Evolutionary conservation across 805 yeast genomes (phyloP).

Genomic region (Danielia oregonensis): DNA sequence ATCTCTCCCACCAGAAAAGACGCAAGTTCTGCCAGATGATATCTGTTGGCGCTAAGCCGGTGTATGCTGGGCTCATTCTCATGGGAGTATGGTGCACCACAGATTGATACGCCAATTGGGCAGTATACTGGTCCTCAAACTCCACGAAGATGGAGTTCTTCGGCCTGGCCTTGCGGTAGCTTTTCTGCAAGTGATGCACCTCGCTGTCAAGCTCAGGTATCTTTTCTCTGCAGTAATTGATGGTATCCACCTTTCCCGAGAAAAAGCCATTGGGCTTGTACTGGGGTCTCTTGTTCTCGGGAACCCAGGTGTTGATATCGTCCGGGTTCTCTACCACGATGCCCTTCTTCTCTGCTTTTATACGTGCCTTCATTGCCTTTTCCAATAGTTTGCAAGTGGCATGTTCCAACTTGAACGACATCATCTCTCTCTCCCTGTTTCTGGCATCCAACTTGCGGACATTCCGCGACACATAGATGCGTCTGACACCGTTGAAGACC

Average conservation of each 20-base stretch:
- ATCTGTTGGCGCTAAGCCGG: slow-evolving; percentile 62
- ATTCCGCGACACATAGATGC: slow-evolving; percentile 77
- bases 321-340: slow-evolving; percentile 35
- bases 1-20: slow-evolving; percentile 75
- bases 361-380: slow-evolving; percentile 59
- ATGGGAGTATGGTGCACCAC: slow-evolving; percentile 63
- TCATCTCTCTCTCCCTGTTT: slow-evolving; percentile 54
- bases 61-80: slow-evolving; percentile 54
- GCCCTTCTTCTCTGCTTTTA: slow-evolving; percentile 67
- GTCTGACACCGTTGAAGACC: slow-evolving; percentile 77
- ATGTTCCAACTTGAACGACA: slow-evolving; percentile 62
- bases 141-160: slow-evolving; percentile 79
- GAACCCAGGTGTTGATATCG: slow-evolving; percentile 55
- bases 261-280: slow-evolving; percentile 46
- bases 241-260: slow-evolving; percentile 56
- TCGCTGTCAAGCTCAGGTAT: slow-evolving; percentile 57
- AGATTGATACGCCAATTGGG: slow-evolving; percentile 69
- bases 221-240: slow-evolving; percentile 52
- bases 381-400: slow-evolving; percentile 58
- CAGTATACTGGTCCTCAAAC: slow-evolving; percentile 70
- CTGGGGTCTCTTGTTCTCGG: slow-evolving; percentile 65
- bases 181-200: slow-evolving; percentile 51
- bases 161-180: slow-evolving; percentile 47
- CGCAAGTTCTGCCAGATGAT: slow-evolving; percentile 71
- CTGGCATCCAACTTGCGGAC: slow-evolving; percentile 49